Evolutionary conservation across 2,329 filamentous ascomycete genomes (phyloP).

Genomic region (Trichoderma aggressivum): DNA sequence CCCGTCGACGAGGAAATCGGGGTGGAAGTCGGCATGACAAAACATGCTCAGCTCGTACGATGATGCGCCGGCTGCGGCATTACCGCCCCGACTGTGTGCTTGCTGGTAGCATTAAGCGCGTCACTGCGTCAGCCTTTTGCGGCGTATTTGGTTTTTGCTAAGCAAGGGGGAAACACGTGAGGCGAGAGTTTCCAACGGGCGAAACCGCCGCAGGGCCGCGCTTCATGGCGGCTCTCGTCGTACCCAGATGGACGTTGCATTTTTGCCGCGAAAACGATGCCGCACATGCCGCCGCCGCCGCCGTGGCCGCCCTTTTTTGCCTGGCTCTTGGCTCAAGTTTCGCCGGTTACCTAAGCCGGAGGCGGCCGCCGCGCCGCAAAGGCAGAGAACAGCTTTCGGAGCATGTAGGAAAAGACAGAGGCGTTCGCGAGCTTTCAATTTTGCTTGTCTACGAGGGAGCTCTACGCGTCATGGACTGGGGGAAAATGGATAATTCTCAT

Average conservation of each 20-base stretch:
- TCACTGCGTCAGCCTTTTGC: background rate
- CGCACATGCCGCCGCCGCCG: constrained; percentile 16
- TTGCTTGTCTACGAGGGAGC: background rate
- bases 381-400: background rate
- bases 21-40: background rate
- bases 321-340: background rate
- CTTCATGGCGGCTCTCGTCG: background rate
- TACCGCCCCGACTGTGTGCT: background rate
- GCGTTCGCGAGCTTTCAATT: background rate
- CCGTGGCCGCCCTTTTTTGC: background rate
- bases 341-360: background rate
- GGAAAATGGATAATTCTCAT: background rate
- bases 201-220: constrained; percentile 1
- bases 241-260: background rate
- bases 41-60: constrained; percentile 9
- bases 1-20: background rate
- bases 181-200: background rate
- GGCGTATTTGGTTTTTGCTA: background rate
- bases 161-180: background rate
- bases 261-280: background rate
- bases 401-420: background rate
- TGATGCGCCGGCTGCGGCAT: background rate
- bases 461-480: background rate
- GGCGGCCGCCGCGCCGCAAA: background rate
- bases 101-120: background rate